A percentile compares a stretch with the other conserved stretches of the same genome.
These are phyloP conservation scores for Lentinula guzmanii DNA, from an alignment of 768 basidiomycete species.

Conservation along the genomic window DNA sequence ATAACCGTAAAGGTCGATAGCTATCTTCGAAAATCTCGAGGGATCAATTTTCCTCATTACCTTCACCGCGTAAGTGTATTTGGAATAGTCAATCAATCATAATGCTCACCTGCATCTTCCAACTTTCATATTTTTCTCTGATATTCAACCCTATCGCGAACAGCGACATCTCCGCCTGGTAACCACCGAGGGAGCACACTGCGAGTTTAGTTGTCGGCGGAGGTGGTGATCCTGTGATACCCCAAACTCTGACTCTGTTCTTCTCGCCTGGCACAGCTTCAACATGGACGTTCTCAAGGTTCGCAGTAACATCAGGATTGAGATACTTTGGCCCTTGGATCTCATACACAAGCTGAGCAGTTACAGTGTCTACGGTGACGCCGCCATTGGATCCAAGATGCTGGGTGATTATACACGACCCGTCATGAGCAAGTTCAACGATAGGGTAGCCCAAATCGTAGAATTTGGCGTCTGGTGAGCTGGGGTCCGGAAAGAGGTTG, in stretches of 20 bases:
- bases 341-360: constrained; percentile 6
- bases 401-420: neutral
- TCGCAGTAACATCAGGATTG: constrained; percentile 2
- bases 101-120: neutral
- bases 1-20: constrained; percentile 4
- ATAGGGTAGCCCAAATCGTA: constrained; percentile 3
- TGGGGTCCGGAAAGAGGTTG: neutral
- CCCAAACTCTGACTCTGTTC: constrained; percentile 2
- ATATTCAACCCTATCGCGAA: constrained; percentile 3
- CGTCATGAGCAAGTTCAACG: neutral
- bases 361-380: neutral
- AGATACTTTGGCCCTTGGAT: constrained; percentile 5
- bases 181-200: neutral
- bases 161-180: constrained; percentile 1
- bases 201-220: constrained; percentile 6
- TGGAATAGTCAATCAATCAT: neutral
- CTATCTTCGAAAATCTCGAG: constrained; percentile 1
- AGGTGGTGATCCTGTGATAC: constrained; percentile 2
- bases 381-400: constrained; percentile 2
- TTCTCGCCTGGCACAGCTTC: neutral
- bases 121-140: constrained; percentile 3
- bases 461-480: neutral
- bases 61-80: neutral
- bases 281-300: constrained; percentile 1
- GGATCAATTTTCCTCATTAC: constrained; percentile 1